These are phyloP conservation scores for Brassica incana DNA, from an alignment of 345 rosid genomes.

Conservation along the genomic window DNA sequence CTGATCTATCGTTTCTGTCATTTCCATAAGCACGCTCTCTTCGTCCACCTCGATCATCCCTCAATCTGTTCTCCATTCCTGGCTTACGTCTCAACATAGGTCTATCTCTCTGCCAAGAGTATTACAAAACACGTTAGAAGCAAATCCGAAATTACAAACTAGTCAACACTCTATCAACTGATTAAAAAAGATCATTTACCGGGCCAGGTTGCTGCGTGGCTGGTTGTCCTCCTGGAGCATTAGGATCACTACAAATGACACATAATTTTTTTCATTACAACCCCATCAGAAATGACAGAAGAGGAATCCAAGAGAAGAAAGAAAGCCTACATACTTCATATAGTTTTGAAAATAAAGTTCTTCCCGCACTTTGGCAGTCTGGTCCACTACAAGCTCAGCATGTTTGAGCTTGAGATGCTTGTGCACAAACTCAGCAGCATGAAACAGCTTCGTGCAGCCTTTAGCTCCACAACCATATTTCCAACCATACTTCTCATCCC, in stretches of 20 bases:
- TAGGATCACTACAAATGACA: conserved; percentile 64
- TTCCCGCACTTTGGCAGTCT: conserved; percentile 86
- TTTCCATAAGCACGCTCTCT: conserved; percentile 74
- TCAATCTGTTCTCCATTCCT: conserved; percentile 67
- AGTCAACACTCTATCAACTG: neutral
- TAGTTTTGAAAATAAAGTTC: conserved; percentile 93
- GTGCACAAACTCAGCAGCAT: conserved; percentile 97
- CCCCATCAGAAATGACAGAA: conserved; percentile 1
- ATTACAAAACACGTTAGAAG: neutral
- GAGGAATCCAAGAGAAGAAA: conserved; percentile 5
- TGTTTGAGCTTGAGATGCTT: conserved; percentile 99
- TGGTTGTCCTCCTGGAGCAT: conserved; percentile 96
- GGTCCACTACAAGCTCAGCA: conserved; percentile 74
- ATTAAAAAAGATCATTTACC: conserved; percentile 43
- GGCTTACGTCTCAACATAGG: conserved; percentile 63
- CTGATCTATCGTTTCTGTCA: conserved; percentile 75
- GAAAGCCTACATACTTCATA: conserved; percentile 66
- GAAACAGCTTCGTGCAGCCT: conserved; percentile 99
- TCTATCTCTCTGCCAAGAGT: conserved; percentile 63
- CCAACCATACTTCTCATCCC: conserved; percentile 99
- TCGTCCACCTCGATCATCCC: conserved; percentile 79
- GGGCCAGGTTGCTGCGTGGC: conserved; percentile 69
- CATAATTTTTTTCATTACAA: neutral
- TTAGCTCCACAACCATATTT: conserved; percentile 99
- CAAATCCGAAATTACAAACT: conserved; percentile 6